Evolutionary conservation across 805 yeast genomes (phyloP), one percentile per base, ranked within the genome.

Genomic region (Candida tibetensis): DNA sequence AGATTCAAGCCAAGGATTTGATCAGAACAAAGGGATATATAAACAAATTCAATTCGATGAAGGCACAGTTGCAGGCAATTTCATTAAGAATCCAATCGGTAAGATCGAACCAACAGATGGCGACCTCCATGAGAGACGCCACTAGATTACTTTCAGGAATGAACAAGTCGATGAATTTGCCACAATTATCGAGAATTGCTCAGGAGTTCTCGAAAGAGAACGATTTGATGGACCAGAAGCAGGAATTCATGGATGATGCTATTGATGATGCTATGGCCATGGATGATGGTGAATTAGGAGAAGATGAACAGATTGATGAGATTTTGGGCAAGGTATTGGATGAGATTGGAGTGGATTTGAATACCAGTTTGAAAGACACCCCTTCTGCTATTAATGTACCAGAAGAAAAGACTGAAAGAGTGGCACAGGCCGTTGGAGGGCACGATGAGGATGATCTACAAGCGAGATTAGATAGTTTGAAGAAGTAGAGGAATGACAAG

Each of bases 201-300:
- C 90, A 87, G 85, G 98, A 93, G 53, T 93, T 93, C 61, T 95
- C 93, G 54, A 81, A 79, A 53, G 95, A 91, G 55, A 87, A 85
- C 62, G 99, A 95, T 57, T 69, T 95, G 51, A 93, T 93, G 98
- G 97, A 91, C 61, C 99, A 93, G 66, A 82, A 95, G 55, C 98
- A 95, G 62, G 99, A 95, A 60, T 87, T 95, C 79, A 93, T 93
- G 85, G 99, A 93, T 58, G 99, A 93, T 58, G 95, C 96, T 14
- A 83, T 93, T 52, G 99, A 93, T 57, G 96, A 91, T 59, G 85
- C 93, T 14, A 88, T 93, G 93, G 95, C 84, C 37, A 88, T 82
- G 53, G 97, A 87, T 52, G 70, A 64, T 18, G 62, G 55, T 26
- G 79, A 86, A 41, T 85, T 81, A 48, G 88, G 77, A 17, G 95